Conservation (phyloP, 75 land plant species). For the Pinus albicaulis region DNA sequence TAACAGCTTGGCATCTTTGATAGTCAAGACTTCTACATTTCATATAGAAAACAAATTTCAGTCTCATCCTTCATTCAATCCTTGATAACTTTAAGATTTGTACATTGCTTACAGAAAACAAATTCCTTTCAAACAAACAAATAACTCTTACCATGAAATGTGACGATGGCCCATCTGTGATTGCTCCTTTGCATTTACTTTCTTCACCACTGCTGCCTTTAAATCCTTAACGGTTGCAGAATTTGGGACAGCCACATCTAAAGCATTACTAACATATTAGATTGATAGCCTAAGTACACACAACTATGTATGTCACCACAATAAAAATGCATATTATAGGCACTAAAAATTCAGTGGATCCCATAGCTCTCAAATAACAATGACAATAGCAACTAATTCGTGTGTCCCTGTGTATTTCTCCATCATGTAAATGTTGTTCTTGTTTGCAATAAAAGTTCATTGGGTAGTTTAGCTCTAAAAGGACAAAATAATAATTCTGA, state of each 20-base stretch:
- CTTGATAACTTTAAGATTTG: background rate
- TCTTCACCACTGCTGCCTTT: conserved; percentile 65
- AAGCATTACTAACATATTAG: background rate
- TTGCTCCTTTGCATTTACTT: conserved; percentile 66
- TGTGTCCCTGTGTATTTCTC: background rate
- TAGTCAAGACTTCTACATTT: too few relatives aligned
- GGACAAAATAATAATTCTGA: background rate
- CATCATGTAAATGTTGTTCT: background rate
- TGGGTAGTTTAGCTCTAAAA: background rate
- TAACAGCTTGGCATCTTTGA: too few relatives aligned
- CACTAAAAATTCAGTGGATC: background rate
- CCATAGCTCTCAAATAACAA: background rate
- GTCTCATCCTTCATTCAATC: background rate
- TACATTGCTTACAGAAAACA: background rate
- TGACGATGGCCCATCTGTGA: conserved; percentile 88
- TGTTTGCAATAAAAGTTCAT: background rate
- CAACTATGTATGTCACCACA: background rate
- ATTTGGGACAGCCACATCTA: conserved; percentile 85
- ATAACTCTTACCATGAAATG: conserved; percentile 69
- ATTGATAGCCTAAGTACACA: background rate
- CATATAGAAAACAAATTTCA: too few relatives aligned
- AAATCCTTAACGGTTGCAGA: conserved; percentile 77
- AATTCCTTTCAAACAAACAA: background rate
- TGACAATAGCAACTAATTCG: background rate
- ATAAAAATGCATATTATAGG: background rate